phyloP scores from a whole-genome alignment of 2,329 filamentous ascomycete genomes.

The Aspergillus hiratsukae region DNA sequence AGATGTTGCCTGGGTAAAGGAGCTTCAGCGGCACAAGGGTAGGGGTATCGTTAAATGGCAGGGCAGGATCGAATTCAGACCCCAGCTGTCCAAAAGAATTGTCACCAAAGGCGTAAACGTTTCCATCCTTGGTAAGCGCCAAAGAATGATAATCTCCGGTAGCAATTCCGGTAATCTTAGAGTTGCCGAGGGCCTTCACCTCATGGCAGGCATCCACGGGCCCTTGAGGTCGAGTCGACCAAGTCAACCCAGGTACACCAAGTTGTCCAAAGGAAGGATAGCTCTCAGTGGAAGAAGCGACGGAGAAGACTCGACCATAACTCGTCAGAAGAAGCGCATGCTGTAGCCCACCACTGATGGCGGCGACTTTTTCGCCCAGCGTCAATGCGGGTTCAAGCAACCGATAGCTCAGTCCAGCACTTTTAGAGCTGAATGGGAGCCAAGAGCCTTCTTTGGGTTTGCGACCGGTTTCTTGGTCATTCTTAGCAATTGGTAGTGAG shows the following conservation, averaged over 20 bases:
- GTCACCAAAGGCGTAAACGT: conserved; percentile 83
- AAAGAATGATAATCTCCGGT: conserved; percentile 84
- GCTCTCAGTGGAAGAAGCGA: conserved; percentile 71
- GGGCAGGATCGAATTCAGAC: conserved; percentile 63
- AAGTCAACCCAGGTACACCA: conserved; percentile 77
- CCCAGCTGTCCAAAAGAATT: conserved; percentile 89
- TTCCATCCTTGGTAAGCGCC: conserved; percentile 68
- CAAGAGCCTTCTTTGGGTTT: conserved; percentile 65
- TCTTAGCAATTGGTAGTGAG: conserved; percentile 71
- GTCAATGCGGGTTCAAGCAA: conserved; percentile 62
- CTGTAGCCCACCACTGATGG: conserved; percentile 74
- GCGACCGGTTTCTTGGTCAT: conserved; percentile 62
- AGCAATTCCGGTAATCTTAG: conserved; percentile 69
- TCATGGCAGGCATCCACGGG: conserved; percentile 80
- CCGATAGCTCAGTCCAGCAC: conserved; percentile 64
- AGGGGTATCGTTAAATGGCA: conserved; percentile 63
- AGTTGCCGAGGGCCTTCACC: conserved; percentile 65
- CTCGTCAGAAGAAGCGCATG: conserved; percentile 83
- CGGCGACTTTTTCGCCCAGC: conserved; percentile 67
- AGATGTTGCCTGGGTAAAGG: conserved; percentile 65
- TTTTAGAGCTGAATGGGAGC: conserved; percentile 67
- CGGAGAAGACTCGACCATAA: conserved; percentile 79
- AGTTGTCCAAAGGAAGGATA: conserved; percentile 84
- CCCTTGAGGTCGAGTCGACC: conserved; percentile 70
- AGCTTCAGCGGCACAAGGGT: conserved; percentile 64